Conservation (phyloP, 345 rosid species). For the Aurinia saxatilis region DNA sequence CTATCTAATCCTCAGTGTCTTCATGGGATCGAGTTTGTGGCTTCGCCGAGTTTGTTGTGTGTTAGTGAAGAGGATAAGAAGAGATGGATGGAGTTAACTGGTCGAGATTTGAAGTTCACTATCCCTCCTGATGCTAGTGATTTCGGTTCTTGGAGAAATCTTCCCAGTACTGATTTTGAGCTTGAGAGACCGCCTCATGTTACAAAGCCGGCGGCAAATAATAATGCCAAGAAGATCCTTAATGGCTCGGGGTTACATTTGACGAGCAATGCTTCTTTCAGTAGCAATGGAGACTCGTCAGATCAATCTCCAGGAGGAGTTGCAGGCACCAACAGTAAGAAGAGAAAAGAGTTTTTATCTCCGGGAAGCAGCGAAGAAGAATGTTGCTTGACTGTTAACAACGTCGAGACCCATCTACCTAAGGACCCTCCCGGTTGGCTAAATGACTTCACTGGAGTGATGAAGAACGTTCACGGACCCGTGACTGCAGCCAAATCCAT, state of each 20-base stretch:
- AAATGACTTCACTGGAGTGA: conserved; percentile 70
- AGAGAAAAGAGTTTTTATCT: conserved; percentile 76
- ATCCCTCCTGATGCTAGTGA: conserved; percentile 85
- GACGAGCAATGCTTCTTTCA: conserved; percentile 59
- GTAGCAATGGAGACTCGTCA: conserved; percentile 56
- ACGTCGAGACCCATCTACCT: conserved; percentile 42
- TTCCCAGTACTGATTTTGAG: conserved; percentile 84
- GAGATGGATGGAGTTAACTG: conserved; percentile 90
- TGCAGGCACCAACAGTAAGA: conserved; percentile 31
- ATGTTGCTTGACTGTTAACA: conserved; percentile 42
- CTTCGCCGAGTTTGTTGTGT: conserved; percentile 63
- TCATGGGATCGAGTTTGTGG: conserved; percentile 87
- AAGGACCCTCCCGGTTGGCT: conserved; percentile 59
- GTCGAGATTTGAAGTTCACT: conserved; percentile 76
- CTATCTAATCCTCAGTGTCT: conserved; percentile 95
- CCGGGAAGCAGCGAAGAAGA: conserved; percentile 62
- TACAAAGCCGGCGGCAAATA: conserved; percentile 37
- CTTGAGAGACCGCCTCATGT: conserved; percentile 61
- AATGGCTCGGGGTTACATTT: conserved; percentile 78
- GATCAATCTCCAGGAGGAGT: conserved; percentile 58
- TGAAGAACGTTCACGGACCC: conserved; percentile 77
- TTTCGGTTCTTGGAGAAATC: conserved; percentile 89
- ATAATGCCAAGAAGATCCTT: conserved; percentile 55
- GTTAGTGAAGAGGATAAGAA: conserved; percentile 82
- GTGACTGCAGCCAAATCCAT: conserved; percentile 90